Base-by-base conservation (phyloP, 805 yeast species). In the Cyberlindnera suaveolens region DNA sequence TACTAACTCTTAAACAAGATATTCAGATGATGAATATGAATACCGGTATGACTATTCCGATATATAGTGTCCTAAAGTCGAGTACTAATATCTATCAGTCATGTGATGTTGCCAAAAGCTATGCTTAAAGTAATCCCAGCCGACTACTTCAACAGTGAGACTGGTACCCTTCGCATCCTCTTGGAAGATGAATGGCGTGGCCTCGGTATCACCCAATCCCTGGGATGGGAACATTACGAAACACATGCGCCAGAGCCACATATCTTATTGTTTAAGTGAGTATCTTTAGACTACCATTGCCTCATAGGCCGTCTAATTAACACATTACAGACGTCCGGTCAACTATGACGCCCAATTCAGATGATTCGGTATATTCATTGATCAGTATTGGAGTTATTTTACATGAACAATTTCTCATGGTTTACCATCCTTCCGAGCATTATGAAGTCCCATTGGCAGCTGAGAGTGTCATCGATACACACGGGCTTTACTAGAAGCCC, bases 181-280 rank as follows among this genome's bases (percentile, higher is more conserved):
- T 66, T 85, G 39, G 99, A 93, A 63, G 98, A 93, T 53, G 99
- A 93, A 65, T 93, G 99, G 99, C 75, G 99, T 63, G 98, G 97
- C 1, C 69, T 93, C 39, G 99, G 99, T 3, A 89, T 93, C 57
- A 93, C 98, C 6, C 99, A 93, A 64, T 85, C 96, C 31, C 70
- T 93, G 47, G 99, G 99, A 1, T 93, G 99, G 99, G 93, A 76
- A 42, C 99, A 93, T 64, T 93, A 91, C 60, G 99, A 93, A 58
- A 90, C 96, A 34, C 99, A 93, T 63, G 67, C 98, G 1, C 99
- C 99, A 36, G 99, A 93, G 65, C 99, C 99, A 20, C 99, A 93
- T 61, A 93, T 93, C 47, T 69, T 93, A 48, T 71, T 93, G 47
- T 93, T 93, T 68, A 84, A 85, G 66, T 57, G 40, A 49, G 62